Conservation (phyloP, 805 yeast species). For the Cyberlindnera xylosilytica region DNA sequence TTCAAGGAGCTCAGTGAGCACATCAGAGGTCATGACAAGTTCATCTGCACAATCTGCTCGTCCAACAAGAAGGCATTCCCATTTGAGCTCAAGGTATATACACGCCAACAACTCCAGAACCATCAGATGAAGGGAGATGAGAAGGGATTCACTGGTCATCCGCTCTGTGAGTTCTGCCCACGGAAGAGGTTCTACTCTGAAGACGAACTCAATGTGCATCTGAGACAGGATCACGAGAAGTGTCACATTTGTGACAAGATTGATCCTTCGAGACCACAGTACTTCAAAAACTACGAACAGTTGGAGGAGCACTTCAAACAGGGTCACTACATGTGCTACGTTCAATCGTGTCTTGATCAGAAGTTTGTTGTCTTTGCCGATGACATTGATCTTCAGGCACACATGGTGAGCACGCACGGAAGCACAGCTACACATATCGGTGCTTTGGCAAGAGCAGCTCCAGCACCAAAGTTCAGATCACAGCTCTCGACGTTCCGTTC, state of each 20-base stretch:
- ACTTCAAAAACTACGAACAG: slow-evolving; percentile 72
- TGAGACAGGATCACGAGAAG: slow-evolving; percentile 79
- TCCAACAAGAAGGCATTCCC: slow-evolving; percentile 75
- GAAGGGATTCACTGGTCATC: slow-evolving; percentile 84
- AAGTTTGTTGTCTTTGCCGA: slow-evolving; percentile 90
- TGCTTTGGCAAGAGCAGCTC: slow-evolving; percentile 1
- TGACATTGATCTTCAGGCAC: slow-evolving; percentile 82
- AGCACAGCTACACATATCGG: slow-evolving; percentile 42
- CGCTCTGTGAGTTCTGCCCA: slow-evolving; percentile 78
- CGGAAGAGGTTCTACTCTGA: slow-evolving; percentile 77
- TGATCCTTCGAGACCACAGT: slow-evolving; percentile 60
- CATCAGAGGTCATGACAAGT: slow-evolving; percentile 59
- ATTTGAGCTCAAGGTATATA: slow-evolving; percentile 61
- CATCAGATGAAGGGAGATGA: slow-evolving; percentile 78
- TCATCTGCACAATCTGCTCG: slow-evolving; percentile 74
- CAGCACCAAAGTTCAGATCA: slow-evolving; percentile 39
- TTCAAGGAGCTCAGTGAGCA: slow-evolving; percentile 67
- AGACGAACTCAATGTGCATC: slow-evolving; percentile 80
- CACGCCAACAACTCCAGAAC: slow-evolving; percentile 55
- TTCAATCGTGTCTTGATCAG: slow-evolving; percentile 76
- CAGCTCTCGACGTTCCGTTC: slow-evolving; percentile 59
- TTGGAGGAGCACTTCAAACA: slow-evolving; percentile 70
- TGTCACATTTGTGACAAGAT: slow-evolving; percentile 86
- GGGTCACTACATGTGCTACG: slow-evolving; percentile 75
- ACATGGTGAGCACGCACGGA: slow-evolving; percentile 80